Percentiles rank a stretch among this genome's conserved stretches.
Evolutionary conservation across 2,329 filamentous ascomycete species (phyloP).

Genomic region (Paradendryphiella salina): DNA sequence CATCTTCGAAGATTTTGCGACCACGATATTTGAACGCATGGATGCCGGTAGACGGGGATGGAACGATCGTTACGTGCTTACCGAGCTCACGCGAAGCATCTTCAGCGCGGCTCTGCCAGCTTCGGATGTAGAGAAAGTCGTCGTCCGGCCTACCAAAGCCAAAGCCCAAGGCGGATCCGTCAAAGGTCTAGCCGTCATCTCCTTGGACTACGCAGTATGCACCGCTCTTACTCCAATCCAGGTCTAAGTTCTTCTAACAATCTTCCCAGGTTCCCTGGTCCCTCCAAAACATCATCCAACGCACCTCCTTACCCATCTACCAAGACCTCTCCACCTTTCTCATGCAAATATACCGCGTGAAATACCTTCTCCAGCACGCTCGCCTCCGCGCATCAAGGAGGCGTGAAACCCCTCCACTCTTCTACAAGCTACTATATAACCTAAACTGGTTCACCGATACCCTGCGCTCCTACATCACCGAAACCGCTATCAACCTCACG

Average conservation of each 20-base stretch:
- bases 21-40: constrained; percentile 73
- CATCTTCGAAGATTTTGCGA: constrained; percentile 66
- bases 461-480: constrained; percentile 75
- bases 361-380: constrained; percentile 64
- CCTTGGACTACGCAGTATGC: constrained; percentile 69
- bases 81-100: constrained; percentile 73
- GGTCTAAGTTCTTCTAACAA: not conserved
- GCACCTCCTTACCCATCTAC: constrained; percentile 66
- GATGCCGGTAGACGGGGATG: constrained; percentile 64
- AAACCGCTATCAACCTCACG: constrained; percentile 68
- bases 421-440: constrained; percentile 65
- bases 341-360: constrained; percentile 74
- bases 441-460: constrained; percentile 78
- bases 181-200: constrained; percentile 64
- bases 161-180: constrained; percentile 62
- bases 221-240: constrained; percentile 18
- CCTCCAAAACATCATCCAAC: constrained; percentile 71
- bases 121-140: constrained; percentile 65
- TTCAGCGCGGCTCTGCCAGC: constrained; percentile 57
- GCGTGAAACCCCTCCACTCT: constrained; percentile 3
- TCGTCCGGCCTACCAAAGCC: constrained; percentile 57
- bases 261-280: constrained; percentile 56
- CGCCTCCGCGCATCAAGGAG: constrained; percentile 23
- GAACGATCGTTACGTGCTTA: constrained; percentile 81
- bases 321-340: constrained; percentile 74